Conservation (phyloP, 2,329 filamentous ascomycete species). For the Trichophyton simii region DNA sequence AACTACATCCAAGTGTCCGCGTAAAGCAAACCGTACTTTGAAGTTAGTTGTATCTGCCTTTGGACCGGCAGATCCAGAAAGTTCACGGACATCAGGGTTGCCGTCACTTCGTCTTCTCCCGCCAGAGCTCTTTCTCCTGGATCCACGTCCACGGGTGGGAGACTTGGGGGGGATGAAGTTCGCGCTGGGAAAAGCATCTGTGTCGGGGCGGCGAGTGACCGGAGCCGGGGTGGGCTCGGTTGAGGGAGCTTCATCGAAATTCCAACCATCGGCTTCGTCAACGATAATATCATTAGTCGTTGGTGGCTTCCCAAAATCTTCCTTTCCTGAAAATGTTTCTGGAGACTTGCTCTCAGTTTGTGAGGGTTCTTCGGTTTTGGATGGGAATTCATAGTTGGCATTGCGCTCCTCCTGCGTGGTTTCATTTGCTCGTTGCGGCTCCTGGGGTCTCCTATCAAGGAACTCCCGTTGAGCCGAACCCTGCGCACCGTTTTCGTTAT, state of each 20-base stretch:
- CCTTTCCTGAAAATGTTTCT: conserved; percentile 40
- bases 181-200: conserved; percentile 72
- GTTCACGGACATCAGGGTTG: conserved; percentile 51
- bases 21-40: conserved; percentile 81
- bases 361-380: not conserved
- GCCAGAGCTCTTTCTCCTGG: conserved; percentile 68
- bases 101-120: conserved; percentile 51
- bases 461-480: conserved; percentile 26
- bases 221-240: conserved; percentile 29
- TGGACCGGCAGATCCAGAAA: conserved; percentile 23
- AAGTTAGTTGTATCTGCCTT: conserved; percentile 65
- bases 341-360: not conserved
- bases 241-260: conserved; percentile 70
- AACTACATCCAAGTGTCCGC: conserved; percentile 87
- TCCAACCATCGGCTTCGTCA: conserved; percentile 67
- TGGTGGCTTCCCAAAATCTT: conserved; percentile 1
- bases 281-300: conserved; percentile 13
- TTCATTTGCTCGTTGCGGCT: conserved; percentile 37
- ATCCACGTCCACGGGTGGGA: conserved; percentile 54
- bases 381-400: conserved; percentile 1
- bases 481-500: conserved; percentile 26
- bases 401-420: conserved; percentile 35
- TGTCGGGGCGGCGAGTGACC: conserved; percentile 59
- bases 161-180: conserved; percentile 69
- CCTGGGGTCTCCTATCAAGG: conserved; percentile 29